Base-by-base conservation (phyloP, 768 basidiomycete genomes). In the Heimioporus sp. region DNA sequence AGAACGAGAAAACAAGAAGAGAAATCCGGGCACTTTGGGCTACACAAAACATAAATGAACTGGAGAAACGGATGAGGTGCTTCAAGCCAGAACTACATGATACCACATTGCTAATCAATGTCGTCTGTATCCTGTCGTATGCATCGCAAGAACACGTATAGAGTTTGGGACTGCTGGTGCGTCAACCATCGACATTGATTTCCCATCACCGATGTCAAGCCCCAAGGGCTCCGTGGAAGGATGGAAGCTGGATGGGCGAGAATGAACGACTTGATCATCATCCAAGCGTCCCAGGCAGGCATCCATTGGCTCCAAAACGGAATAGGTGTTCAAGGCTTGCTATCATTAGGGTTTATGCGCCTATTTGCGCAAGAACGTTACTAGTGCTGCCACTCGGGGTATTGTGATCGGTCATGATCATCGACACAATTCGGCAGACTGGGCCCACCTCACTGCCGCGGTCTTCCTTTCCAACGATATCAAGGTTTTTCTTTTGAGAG, bases 201-300 rank as follows among this genome's bases (percentile, higher is more conserved):
- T 13, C 35, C 35, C 12, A 15, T 35, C 20, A 20, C 46, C 15
- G 8, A 19, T 51, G 16, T 17, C 20, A 48, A 24, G 17, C 34
- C 34, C 5, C 56, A 87, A 64, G 91, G 91, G 47, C 73, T 92
- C 19, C 74, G 90, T 60, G 90, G 85, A 2, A 77, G 72, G 56
- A 94, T 95, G 92, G 86, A 89, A 58, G 91, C 91, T 9, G 92
- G 92, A 2, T 92, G 87, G 80, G 78, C 88, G n/a, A 80, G 88
- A 49, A 93, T 95, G 90, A 95, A 95, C 63, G 90, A 93, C 66
- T 69, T 95, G 51, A 88, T 83, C 43, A 73, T 92, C 47, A 84
- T 90, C 39, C 90, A 92, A 63, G 79, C 90, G 10, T 90, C 89
- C 13, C 90, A 93, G 76, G 90, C 82, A 39, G 42, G 70, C 40